These are phyloP conservation scores for Pedinophyceae sp. DNA, from an alignment of 139 green algal species.

Conservation along the genomic window DNA sequence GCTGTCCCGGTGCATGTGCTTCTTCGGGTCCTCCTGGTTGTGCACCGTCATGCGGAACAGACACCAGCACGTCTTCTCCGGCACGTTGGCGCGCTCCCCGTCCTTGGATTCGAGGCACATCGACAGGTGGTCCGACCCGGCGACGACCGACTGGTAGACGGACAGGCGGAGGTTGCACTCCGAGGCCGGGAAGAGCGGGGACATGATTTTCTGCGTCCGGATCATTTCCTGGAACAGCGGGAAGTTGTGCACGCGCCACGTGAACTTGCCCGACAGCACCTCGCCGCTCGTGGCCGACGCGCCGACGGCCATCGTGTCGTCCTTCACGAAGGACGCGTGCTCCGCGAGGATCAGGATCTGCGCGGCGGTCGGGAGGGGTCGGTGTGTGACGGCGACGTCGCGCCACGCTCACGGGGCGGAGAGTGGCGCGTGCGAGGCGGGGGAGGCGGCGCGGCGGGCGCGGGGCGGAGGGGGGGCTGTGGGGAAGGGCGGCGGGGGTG, in stretches of 20 bases:
- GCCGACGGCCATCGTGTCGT: constrained; percentile 11
- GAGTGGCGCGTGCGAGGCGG: no score
- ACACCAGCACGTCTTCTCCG: constrained; percentile 44
- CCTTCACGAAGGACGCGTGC: constrained; percentile 18
- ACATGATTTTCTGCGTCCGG: constrained; percentile 62
- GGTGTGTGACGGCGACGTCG: no score
- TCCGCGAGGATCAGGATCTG: constrained; percentile 45
- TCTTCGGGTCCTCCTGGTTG: constrained; percentile 18
- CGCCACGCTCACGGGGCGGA: no score
- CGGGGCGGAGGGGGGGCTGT: no score
- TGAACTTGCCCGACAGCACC: constrained; percentile 37
- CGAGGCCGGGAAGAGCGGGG: constrained; percentile 39
- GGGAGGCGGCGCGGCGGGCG: no score
- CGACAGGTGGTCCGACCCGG: constrained; percentile 20
- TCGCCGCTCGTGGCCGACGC: constrained; percentile 9
- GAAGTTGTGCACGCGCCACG: constrained; percentile 49
- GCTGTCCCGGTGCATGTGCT: constrained; percentile 40
- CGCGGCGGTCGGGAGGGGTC: no score
- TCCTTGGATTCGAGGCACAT: constrained; percentile 50
- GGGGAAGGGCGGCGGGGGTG: no score
- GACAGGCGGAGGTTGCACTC: constrained; percentile 46
- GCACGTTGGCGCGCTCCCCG: constrained; percentile 18
- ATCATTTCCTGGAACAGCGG: constrained; percentile 51
- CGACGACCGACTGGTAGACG: constrained; percentile 40
- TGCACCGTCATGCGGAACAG: constrained; percentile 46